These are phyloP conservation scores for Aureobasidium leucospermi DNA, from an alignment of 2,329 filamentous ascomycete species.

Conservation along the genomic window DNA sequence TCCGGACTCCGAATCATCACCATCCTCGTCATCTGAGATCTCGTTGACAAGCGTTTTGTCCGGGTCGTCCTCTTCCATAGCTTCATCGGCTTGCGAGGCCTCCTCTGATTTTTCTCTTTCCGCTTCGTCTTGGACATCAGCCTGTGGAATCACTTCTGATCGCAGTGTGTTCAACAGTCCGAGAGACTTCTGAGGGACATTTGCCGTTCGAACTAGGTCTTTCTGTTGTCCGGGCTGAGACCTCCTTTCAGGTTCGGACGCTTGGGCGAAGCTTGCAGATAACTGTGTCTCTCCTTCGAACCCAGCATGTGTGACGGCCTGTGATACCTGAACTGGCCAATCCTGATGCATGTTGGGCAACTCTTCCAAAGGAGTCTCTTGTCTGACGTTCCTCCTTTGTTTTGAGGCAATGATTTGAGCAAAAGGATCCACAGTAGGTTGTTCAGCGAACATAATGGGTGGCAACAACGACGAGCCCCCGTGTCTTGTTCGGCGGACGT, in stretches of 20 bases:
- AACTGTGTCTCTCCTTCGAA: not conserved
- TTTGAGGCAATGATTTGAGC: not conserved
- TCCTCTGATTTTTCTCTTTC: not conserved
- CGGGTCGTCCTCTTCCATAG: constrained; percentile 13
- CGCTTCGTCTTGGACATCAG: not conserved
- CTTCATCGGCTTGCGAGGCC: not conserved
- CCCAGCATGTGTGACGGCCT: not conserved
- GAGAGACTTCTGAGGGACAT: not conserved
- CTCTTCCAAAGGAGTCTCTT: not conserved
- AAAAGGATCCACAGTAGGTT: not conserved
- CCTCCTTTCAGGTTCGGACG: no score
- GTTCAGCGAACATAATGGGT: no score
- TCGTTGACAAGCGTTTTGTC: constrained; percentile 24
- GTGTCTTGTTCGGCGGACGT: not conserved
- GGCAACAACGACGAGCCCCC: not conserved
- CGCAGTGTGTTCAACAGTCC: not conserved
- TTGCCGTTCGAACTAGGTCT: not conserved
- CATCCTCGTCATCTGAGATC: not conserved
- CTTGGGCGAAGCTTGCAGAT: not conserved
- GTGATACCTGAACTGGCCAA: not conserved
- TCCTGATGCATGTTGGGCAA: not conserved
- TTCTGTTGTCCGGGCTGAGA: not conserved
- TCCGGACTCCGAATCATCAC: constrained; percentile 1
- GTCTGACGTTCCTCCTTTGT: not conserved
- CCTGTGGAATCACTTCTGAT: not conserved